A percentile compares a stretch with the other conserved stretches of the same genome.
These are phyloP conservation scores for Cantharellus anzutake DNA, from an alignment of 768 basidiomycete species.

Conservation along the genomic window DNA sequence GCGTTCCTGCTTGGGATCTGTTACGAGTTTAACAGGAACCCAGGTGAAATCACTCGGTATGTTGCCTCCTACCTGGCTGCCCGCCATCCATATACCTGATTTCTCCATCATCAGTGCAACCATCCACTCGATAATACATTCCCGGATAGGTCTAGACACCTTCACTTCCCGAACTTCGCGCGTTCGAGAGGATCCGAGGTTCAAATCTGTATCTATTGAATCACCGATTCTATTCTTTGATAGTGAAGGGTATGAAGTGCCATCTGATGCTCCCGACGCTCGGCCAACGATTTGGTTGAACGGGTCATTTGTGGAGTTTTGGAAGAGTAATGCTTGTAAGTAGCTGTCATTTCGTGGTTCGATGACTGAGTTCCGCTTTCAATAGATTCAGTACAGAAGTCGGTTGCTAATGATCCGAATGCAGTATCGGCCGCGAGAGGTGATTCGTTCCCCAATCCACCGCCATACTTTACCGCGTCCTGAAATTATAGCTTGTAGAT, in stretches of 20 bases:
- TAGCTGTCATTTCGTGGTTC: slow-evolving; percentile 2
- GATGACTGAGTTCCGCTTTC: slow-evolving; percentile 1
- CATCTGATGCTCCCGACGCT: slow-evolving; percentile 21
- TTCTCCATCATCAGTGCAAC: slow-evolving; percentile 36
- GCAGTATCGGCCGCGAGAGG: slow-evolving; percentile 40
- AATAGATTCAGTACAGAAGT: slow-evolving; percentile 58
- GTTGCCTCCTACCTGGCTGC: not conserved
- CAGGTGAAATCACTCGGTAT: slow-evolving; percentile 87
- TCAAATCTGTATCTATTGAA: slow-evolving; percentile 79
- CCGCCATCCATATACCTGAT: not conserved
- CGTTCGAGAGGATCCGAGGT: slow-evolving; percentile 80
- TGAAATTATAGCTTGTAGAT: slow-evolving; percentile 3
- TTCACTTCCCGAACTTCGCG: slow-evolving; percentile 73
- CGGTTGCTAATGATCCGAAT: slow-evolving; percentile 49
- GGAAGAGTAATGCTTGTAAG: slow-evolving; percentile 95
- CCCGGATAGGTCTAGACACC: slow-evolving; percentile 72
- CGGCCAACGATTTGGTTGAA: slow-evolving; percentile 80
- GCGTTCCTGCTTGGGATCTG: slow-evolving; percentile 83
- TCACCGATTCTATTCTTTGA: slow-evolving; percentile 16
- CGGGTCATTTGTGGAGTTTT: slow-evolving; percentile 95
- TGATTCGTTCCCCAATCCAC: slow-evolving; percentile 15
- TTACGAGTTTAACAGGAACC: slow-evolving; percentile 92
- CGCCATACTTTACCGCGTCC: not conserved
- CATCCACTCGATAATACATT: slow-evolving; percentile 71
- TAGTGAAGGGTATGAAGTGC: slow-evolving; percentile 5